phyloP scores from a whole-genome alignment of 169 alveolate genomes.

The Eimeria tenella region DNA sequence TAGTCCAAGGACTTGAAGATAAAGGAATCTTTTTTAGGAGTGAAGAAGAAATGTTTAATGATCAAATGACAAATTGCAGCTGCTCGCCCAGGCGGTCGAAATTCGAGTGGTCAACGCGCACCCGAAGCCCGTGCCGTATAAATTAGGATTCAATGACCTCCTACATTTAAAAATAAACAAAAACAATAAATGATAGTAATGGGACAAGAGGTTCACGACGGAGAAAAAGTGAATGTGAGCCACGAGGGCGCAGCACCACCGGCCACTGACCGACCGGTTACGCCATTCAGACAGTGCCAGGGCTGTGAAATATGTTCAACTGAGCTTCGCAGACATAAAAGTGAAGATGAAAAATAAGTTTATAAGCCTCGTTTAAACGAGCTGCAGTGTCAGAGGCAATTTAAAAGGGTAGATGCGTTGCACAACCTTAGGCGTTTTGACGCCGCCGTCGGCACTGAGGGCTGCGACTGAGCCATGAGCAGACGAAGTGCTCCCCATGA shows the following conservation, averaged over 20 bases:
- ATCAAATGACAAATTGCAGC: not conserved
- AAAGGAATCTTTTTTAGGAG: too few relatives aligned
- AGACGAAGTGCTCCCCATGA: too few relatives aligned
- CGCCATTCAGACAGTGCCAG: not conserved
- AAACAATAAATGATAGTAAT: not conserved
- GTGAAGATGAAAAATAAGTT: not conserved
- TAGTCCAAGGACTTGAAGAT: too few relatives aligned
- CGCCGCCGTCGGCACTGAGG: too few relatives aligned
- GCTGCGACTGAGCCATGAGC: too few relatives aligned
- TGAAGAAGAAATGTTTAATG: not conserved
- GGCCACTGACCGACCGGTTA: not conserved
- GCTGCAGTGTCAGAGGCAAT: too few relatives aligned
- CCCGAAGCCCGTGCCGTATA: not conserved
- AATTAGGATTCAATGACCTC: not conserved
- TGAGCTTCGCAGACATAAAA: not conserved
- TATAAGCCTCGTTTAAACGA: too few relatives aligned
- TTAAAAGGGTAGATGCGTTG: too few relatives aligned
- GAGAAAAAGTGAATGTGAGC: not conserved
- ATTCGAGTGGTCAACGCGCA: not conserved
- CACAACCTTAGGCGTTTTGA: too few relatives aligned
- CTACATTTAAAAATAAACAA: not conserved
- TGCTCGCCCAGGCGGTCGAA: not conserved
- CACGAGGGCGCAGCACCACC: not conserved
- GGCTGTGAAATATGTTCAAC: not conserved
- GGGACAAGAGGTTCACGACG: not conserved